Percentiles rank a stretch among this genome's conserved stretches.
phyloP scores from a whole-genome alignment of 1,284 basidiomycete species.

The Hemileia vastatrix region DNA sequence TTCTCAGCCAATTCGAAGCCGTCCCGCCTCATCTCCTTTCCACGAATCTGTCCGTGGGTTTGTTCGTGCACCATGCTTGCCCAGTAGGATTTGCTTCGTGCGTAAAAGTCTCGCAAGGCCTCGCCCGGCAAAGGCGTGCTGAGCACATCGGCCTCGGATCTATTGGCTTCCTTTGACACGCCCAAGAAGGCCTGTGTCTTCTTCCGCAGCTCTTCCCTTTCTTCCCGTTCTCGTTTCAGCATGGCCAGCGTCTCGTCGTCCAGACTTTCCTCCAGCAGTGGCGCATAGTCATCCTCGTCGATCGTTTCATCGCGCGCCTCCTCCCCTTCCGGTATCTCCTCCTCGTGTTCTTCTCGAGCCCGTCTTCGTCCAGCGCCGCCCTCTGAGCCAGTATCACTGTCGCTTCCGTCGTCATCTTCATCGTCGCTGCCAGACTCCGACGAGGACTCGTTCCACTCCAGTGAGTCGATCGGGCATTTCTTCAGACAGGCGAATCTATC shows the following conservation, averaged over 20 bases:
- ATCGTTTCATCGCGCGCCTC: slow-evolving; percentile 29
- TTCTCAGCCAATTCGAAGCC: slow-evolving; percentile 65
- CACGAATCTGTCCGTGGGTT: slow-evolving; percentile 54
- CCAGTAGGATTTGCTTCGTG: slow-evolving; percentile 60
- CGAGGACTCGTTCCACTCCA: slow-evolving; percentile 29
- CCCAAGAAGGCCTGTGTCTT: slow-evolving; percentile 64
- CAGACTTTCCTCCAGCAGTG: slow-evolving; percentile 13
- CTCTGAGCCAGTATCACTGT: slow-evolving; percentile 49
- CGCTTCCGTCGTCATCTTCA: slow-evolving; percentile 30
- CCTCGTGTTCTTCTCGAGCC: slow-evolving; percentile 18
- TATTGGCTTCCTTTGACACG: slow-evolving; percentile 56
- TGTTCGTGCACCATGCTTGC: slow-evolving; percentile 57
- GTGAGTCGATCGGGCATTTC: slow-evolving; percentile 54
- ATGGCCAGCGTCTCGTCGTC: neutral
- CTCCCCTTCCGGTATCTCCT: slow-evolving; percentile 27
- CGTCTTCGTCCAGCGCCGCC: slow-evolving; percentile 46
- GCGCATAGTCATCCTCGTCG: slow-evolving; percentile 28
- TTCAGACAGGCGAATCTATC: slow-evolving; percentile 65
- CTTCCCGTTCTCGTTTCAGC: slow-evolving; percentile 27
- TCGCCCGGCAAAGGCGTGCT: slow-evolving; percentile 79
- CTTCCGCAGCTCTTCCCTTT: slow-evolving; percentile 53
- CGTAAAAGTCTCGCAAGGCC: slow-evolving; percentile 72
- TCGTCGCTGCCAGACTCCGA: slow-evolving; percentile 47
- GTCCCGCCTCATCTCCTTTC: slow-evolving; percentile 66
- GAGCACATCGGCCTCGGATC: slow-evolving; percentile 61